These are phyloP conservation scores for Metschnikowia arizonensis DNA, from an alignment of 805 yeast genomes.

Conservation along the genomic window DNA sequence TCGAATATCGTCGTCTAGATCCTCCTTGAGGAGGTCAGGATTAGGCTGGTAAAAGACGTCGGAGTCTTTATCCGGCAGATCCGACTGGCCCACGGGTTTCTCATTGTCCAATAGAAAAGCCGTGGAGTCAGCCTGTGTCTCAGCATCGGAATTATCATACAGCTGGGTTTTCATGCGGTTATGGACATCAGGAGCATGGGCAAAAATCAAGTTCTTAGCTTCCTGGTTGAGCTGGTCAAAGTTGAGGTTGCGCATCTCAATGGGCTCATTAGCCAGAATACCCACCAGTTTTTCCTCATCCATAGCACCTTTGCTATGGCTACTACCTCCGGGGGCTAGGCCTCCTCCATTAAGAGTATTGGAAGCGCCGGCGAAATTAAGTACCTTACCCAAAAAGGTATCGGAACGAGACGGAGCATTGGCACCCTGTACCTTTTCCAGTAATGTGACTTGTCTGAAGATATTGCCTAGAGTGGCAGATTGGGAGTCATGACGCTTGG, in stretches of 20 bases:
- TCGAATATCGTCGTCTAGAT: constrained; percentile 30
- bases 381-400: constrained; percentile 37
- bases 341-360: constrained; percentile 38
- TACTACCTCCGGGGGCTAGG: constrained; percentile 38
- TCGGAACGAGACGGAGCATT: constrained; percentile 28
- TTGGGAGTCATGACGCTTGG: constrained; percentile 5
- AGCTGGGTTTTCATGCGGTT: background rate
- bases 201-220: constrained; percentile 51
- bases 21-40: constrained; percentile 42
- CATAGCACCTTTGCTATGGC: constrained; percentile 13
- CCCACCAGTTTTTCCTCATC: constrained; percentile 24
- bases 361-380: constrained; percentile 25
- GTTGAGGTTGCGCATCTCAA: constrained; percentile 44
- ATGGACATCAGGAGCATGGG: constrained; percentile 38
- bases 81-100: constrained; percentile 5
- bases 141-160: constrained; percentile 5
- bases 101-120: constrained; percentile 3
- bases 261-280: constrained; percentile 27
- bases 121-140: constrained; percentile 6
- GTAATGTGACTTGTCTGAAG: constrained; percentile 34
- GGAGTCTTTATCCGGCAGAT: constrained; percentile 5
- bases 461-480: constrained; percentile 19
- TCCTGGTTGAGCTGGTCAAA: constrained; percentile 44
- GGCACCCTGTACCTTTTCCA: constrained; percentile 24
- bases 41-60: constrained; percentile 35